Conservation (phyloP, 202 grass and related monocot species). For the Schoenoplectus tabernaemontani region DNA sequence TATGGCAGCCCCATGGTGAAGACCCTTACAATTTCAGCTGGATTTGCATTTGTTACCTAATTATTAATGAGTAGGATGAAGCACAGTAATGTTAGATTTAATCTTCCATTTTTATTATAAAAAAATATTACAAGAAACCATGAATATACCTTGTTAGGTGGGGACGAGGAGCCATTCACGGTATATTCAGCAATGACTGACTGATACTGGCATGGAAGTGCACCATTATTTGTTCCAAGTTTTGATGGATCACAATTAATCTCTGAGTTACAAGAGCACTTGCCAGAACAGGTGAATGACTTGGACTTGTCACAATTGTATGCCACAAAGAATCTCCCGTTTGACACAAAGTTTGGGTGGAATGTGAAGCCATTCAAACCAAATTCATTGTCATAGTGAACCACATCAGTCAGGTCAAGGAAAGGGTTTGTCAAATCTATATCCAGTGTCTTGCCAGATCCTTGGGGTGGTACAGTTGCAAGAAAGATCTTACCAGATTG, state of each 20-base stretch:
- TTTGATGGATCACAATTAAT: conserved; percentile 73
- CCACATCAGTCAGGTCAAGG: conserved; percentile 80
- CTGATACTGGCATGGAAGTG: conserved; percentile 69
- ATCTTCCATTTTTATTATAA: not conserved
- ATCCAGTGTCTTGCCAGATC: conserved; percentile 41
- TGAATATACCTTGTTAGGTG: conserved; percentile 39
- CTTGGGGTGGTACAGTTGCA: conserved; percentile 47
- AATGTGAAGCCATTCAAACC: conserved; percentile 60
- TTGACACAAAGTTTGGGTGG: conserved; percentile 60
- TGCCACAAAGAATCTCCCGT: conserved; percentile 82
- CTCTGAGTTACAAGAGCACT: conserved; percentile 91
- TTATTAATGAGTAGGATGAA: not conserved
- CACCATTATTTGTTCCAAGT: conserved; percentile 40
- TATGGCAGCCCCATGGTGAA: conserved; percentile 74
- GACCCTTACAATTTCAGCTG: conserved; percentile 57
- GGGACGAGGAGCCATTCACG: conserved; percentile 38
- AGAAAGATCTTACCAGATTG: conserved; percentile 73
- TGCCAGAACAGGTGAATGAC: conserved; percentile 57
- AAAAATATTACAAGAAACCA: not conserved
- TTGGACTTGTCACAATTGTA: conserved; percentile 86
- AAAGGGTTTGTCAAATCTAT: conserved; percentile 49
- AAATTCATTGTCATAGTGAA: conserved; percentile 75
- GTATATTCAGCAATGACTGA: conserved; percentile 75
- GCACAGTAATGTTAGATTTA: not conserved
- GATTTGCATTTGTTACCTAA: conserved; percentile 45